Conservation (phyloP, 2,329 filamentous ascomycete genomes). For the Botrytis tulipae region DNA sequence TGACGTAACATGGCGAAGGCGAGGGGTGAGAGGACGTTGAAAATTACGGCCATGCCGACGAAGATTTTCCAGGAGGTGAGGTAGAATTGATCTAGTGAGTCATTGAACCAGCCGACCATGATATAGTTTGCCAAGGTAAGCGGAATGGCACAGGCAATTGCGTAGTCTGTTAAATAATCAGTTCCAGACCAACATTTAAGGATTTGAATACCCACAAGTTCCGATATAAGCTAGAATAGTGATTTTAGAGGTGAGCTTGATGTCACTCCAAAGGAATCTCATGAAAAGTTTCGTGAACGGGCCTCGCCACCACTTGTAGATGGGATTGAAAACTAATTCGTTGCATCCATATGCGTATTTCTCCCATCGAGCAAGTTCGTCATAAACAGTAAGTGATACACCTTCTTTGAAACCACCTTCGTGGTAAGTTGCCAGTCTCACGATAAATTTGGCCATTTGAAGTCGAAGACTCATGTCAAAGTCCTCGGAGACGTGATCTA, state of each 20-base stretch:
- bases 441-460: slow-evolving; percentile 65
- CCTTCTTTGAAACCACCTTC: slow-evolving; percentile 71
- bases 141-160: slow-evolving; percentile 65
- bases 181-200: neutral
- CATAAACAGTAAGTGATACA: slow-evolving; percentile 70
- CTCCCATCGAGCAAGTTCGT: slow-evolving; percentile 69
- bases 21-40: slow-evolving; percentile 49
- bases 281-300: slow-evolving; percentile 66
- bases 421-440: slow-evolving; percentile 68
- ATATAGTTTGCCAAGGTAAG: slow-evolving; percentile 70
- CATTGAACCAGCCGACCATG: slow-evolving; percentile 68
- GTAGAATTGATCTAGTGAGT: slow-evolving; percentile 65
- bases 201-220: slow-evolving; percentile 29
- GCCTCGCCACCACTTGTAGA: slow-evolving; percentile 61
- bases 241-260: slow-evolving; percentile 64
- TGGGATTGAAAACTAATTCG: slow-evolving; percentile 67
- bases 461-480: slow-evolving; percentile 74
- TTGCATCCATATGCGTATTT: slow-evolving; percentile 72
- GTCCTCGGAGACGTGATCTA: slow-evolving; percentile 64
- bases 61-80: slow-evolving; percentile 65
- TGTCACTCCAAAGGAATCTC: slow-evolving; percentile 58
- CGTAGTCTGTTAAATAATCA: slow-evolving; percentile 45
- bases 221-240: slow-evolving; percentile 70
- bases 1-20: slow-evolving; percentile 32
- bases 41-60: slow-evolving; percentile 62